Percentiles rank a stretch among this genome's conserved stretches.
These are phyloP conservation scores for Salix viminalis DNA, from an alignment of 345 rosid genomes.

Conservation along the genomic window DNA sequence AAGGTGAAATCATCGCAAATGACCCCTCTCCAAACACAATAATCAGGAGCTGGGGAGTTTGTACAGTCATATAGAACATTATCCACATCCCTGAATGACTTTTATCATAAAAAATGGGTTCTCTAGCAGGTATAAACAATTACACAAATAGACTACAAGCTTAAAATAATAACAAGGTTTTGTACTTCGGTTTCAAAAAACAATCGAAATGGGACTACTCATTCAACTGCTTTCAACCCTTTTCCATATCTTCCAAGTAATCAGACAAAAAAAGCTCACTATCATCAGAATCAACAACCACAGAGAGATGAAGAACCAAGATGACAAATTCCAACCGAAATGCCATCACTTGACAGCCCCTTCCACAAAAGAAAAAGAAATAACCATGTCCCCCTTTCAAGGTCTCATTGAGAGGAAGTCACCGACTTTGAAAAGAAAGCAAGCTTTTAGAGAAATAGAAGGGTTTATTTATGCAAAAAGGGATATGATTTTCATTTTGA, in stretches of 20 bases:
- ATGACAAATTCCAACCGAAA: conserved; percentile 30
- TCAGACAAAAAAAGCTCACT: conserved; percentile 40
- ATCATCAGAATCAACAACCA: conserved; percentile 45
- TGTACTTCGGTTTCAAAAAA: background rate
- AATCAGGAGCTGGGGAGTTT: conserved; percentile 80
- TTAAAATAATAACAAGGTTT: background rate
- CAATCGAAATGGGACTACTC: background rate
- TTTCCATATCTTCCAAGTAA: background rate
- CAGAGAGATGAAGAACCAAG: conserved; percentile 44
- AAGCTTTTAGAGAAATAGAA: background rate
- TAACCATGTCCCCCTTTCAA: background rate
- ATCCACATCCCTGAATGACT: conserved; percentile 85
- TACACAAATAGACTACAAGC: background rate
- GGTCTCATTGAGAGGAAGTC: background rate
- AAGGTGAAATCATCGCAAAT: conserved; percentile 82
- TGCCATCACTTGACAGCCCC: conserved; percentile 37
- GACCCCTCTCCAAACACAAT: conserved; percentile 80
- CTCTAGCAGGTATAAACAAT: background rate
- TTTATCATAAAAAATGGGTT: conserved; percentile 20
- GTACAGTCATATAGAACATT: conserved; percentile 87
- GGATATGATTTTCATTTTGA: background rate
- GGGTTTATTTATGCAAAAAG: background rate
- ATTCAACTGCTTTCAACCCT: background rate
- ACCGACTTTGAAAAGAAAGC: background rate
- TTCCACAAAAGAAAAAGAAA: background rate